Percentiles rank a stretch among this genome's conserved stretches.
Evolutionary conservation across 2,329 filamentous ascomycete species (phyloP).

Genomic region (Aspergillus japonicus): DNA sequence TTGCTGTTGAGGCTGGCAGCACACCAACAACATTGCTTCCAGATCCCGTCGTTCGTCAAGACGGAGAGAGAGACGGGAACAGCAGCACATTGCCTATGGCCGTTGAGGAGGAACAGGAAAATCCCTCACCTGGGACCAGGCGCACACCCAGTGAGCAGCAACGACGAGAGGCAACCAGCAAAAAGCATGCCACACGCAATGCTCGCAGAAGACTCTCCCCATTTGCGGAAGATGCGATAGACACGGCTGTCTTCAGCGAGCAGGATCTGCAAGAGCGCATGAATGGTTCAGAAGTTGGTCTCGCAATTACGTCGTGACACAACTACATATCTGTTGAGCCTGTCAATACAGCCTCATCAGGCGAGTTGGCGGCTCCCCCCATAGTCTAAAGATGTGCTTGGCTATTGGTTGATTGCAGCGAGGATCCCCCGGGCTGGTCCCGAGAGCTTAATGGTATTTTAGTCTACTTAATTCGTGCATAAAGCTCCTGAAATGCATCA

Average conservation of each 20-base stretch:
- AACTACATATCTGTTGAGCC: neutral
- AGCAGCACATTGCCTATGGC: too few species aligned
- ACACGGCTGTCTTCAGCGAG: neutral
- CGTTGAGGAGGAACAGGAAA: too few species aligned
- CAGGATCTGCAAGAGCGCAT: neutral
- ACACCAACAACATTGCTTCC: too few species aligned
- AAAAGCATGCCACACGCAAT: neutral
- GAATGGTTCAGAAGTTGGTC: neutral
- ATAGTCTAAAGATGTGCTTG: neutral
- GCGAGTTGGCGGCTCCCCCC: neutral
- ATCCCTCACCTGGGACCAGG: too few species aligned
- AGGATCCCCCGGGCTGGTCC: neutral
- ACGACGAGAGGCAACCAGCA: neutral
- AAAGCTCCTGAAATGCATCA: neutral
- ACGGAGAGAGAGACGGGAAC: too few species aligned
- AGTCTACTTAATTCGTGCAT: neutral
- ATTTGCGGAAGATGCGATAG: neutral
- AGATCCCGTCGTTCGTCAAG: too few species aligned
- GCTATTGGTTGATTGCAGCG: neutral
- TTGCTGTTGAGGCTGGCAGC: too few species aligned
- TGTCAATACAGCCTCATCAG: too few species aligned
- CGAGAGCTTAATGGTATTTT: neutral
- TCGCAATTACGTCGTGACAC: neutral
- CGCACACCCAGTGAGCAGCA: neutral
- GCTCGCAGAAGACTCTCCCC: neutral